phyloP scores from a whole-genome alignment of 495 filamentous ascomycete genomes.

The Neurospora discreta region DNA sequence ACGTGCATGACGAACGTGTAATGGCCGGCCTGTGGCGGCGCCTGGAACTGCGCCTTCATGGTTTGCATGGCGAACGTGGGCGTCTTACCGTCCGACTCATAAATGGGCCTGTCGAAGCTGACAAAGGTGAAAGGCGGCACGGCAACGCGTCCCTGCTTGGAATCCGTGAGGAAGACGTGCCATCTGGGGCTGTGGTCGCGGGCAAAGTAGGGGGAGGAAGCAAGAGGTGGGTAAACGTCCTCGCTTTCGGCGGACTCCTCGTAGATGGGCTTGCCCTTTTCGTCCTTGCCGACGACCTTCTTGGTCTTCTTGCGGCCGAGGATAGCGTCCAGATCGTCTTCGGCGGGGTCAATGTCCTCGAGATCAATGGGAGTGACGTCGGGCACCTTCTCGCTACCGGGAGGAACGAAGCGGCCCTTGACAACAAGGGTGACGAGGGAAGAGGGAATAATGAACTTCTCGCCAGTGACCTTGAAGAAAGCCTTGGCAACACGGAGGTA shows the following conservation, averaged over 20 bases:
- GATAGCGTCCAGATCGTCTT: slow-evolving; percentile 82
- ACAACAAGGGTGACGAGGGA: slow-evolving; percentile 88
- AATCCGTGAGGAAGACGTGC: slow-evolving; percentile 89
- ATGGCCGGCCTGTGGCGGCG: slow-evolving; percentile 81
- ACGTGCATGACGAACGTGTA: slow-evolving; percentile 89
- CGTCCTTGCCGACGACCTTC: slow-evolving; percentile 45
- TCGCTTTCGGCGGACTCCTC: slow-evolving; percentile 36
- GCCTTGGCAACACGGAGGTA: slow-evolving; percentile 78
- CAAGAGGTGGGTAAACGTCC: slow-evolving; percentile 65
- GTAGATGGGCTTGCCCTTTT: slow-evolving; percentile 41
- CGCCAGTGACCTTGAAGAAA: slow-evolving; percentile 96
- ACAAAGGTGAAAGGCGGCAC: slow-evolving; percentile 90
- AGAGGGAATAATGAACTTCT: slow-evolving; percentile 83
- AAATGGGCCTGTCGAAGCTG: slow-evolving; percentile 78
- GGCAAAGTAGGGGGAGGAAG: slow-evolving; percentile 79
- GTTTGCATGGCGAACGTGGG: slow-evolving; percentile 91
- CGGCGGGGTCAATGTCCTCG: slow-evolving; percentile 83
- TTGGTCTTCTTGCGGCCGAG: slow-evolving; percentile 69
- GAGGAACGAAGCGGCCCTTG: slow-evolving; percentile 89
- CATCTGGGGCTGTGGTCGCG: slow-evolving; percentile 82
- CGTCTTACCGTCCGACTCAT: slow-evolving; percentile 52
- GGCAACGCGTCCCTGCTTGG: slow-evolving; percentile 86
- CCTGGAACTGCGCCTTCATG: slow-evolving; percentile 93
- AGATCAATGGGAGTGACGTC: slow-evolving; percentile 65
- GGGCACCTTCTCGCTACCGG: slow-evolving; percentile 63